These are phyloP conservation scores for Sequoiadendron giganteum DNA, from an alignment of 75 land plant genomes.

Conservation along the genomic window DNA sequence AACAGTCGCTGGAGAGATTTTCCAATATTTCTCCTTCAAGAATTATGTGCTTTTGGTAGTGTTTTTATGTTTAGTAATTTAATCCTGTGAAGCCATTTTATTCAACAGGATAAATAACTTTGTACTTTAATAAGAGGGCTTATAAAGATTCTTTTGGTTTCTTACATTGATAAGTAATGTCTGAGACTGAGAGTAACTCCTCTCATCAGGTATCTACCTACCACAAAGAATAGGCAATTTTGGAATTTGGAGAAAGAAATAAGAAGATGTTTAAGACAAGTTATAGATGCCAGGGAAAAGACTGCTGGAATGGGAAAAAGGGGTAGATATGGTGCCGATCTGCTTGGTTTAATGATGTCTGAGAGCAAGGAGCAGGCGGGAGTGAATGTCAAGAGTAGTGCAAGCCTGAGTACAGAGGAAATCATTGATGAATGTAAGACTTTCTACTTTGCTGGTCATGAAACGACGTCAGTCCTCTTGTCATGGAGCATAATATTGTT, in stretches of 20 bases:
- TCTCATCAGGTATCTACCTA: slow-evolving; percentile 56
- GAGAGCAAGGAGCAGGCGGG: slow-evolving; percentile 20
- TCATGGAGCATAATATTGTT: slow-evolving; percentile 55
- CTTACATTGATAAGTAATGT: no score
- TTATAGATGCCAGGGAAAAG: slow-evolving; percentile 29
- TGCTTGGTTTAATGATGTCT: slow-evolving; percentile 30
- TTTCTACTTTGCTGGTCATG: slow-evolving; percentile 39
- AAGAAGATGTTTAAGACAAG: slow-evolving; percentile 9
- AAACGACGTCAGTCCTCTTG: slow-evolving; percentile 19
- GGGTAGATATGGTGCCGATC: neutral
- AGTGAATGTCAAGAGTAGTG: neutral
- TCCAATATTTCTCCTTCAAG: neutral
- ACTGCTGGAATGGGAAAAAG: neutral
- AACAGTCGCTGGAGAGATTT: neutral
- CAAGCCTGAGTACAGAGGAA: neutral
- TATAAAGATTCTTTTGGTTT: neutral
- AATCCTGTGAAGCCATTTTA: neutral
- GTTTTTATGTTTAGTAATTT: slow-evolving; percentile 33
- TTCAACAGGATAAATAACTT: neutral
- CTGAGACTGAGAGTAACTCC: no score
- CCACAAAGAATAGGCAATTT: slow-evolving; percentile 45
- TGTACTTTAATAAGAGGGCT: neutral
- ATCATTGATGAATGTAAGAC: slow-evolving; percentile 27
- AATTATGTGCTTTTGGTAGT: slow-evolving; percentile 52
- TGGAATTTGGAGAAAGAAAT: slow-evolving; percentile 62